phyloP scores from a whole-genome alignment of 306 rosid genomes.

The Dalbergia cochinchinensis region DNA sequence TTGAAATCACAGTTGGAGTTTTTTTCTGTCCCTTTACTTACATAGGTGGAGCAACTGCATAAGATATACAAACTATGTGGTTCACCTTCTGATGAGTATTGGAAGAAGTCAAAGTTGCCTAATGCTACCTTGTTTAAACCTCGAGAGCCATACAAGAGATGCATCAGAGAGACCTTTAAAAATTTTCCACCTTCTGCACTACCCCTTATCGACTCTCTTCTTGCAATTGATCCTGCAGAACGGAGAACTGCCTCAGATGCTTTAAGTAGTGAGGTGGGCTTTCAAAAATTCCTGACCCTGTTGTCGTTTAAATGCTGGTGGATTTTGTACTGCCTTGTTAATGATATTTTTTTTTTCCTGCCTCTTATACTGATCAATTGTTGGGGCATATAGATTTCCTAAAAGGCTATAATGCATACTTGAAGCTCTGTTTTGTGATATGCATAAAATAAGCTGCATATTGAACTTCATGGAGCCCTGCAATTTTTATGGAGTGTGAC shows the following conservation, averaged over 20 bases:
- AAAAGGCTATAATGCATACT: constrained; percentile 3
- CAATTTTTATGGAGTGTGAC: constrained; percentile 27
- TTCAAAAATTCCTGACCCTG: constrained; percentile 35
- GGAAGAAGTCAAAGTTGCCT: constrained; percentile 85
- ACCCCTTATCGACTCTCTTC: constrained; percentile 83
- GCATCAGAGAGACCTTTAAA: constrained; percentile 75
- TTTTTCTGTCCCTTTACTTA: constrained; percentile 40
- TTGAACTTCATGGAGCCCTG: constrained; percentile 29
- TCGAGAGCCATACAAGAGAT: constrained; percentile 82
- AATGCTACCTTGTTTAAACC: constrained; percentile 92
- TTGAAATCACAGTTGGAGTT: constrained; percentile 30
- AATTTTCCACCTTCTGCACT: constrained; percentile 84
- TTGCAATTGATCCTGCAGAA: constrained; percentile 89
- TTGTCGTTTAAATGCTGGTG: constrained; percentile 24
- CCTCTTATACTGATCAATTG: constrained; percentile 8
- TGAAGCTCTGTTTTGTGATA: constrained; percentile 17
- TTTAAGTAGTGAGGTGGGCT: constrained; percentile 75
- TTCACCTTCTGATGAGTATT: constrained; percentile 94
- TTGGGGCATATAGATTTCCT: constrained; percentile 22
- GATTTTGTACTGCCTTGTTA: constrained; percentile 12
- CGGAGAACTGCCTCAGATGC: constrained; percentile 88
- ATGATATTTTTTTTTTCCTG: constrained; percentile 32
- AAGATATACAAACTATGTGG: constrained; percentile 97
- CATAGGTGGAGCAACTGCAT: constrained; percentile 94
- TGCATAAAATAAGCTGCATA: constrained; percentile 1